Evolutionary conservation across 2,329 filamentous ascomycete genomes (phyloP), one percentile per base, ranked within the genome.

Genomic region (Chaetomium olivaceum): DNA sequence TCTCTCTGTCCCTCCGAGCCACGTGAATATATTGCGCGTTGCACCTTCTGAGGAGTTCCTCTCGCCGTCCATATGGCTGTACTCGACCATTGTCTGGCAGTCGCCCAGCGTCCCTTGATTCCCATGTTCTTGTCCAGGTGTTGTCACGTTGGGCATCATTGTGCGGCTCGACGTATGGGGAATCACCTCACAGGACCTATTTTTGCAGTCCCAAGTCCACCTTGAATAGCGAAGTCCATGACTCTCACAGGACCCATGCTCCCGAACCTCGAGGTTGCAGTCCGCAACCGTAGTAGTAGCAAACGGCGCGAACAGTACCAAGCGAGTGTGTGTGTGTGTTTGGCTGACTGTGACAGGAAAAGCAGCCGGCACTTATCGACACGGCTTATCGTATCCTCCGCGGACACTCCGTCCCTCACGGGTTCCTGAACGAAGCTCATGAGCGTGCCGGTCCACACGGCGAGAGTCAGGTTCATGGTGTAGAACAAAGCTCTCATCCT

Each of bases 401-500:
- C 9, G 4, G 39, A 19, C 39, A 19, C 12, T 2, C 2, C 39
- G 19, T 19, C 39, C 19, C 39, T 16, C 39, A 43, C 14, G 16
- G 39, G 39, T 19, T 43, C 36, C 51, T 62, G 61, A 8, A 62
- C 57, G 19, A 62, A 57, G 27, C 52, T 57, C 29, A 66, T 58
- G 3, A 59, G 46, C 25, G 55, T n/a, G n/a, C n/a, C n/a, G n/a
- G n/a, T n/a, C n/a, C n/a, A n/a, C n/a, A n/a, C n/a, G n/a, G n/a
- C n/a, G n/a, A n/a, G n/a, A n/a, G n/a, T n/a, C n/a, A n/a, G n/a
- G n/a, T n/a, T n/a, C n/a, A n/a, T n/a, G n/a, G n/a, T n/a, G n/a
- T 66, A 62, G 46, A 59, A 62, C 43, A 66, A 27, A 14, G 50
- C 50, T 19, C 64, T 39, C 64, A 66, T 31, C 11, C 31, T 9